Evolutionary conservation across 2,329 filamentous ascomycete genomes (phyloP).

Genomic region (Gnomoniopsis smithogilvyi): DNA sequence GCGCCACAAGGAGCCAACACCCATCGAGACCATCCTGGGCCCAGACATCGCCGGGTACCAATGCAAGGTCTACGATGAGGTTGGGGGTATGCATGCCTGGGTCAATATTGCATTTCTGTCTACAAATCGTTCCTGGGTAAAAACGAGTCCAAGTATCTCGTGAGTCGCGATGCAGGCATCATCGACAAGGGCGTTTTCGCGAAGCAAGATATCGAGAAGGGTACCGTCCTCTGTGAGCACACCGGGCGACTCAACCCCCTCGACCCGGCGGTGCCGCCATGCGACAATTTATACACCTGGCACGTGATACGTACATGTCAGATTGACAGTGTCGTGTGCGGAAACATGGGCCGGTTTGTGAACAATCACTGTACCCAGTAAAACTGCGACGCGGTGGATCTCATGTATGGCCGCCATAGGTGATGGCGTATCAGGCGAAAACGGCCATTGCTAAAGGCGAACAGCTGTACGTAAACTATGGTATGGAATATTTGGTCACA

Average conservation of each 20-base stretch:
- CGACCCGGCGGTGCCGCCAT: not conserved
- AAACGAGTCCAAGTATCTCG: not conserved
- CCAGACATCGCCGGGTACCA: not conserved
- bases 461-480: constrained; percentile 5
- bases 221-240: constrained; percentile 4
- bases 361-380: constrained; percentile 4
- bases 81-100: not conserved
- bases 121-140: not conserved
- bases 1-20: not conserved
- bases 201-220: not conserved
- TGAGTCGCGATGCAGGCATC: not conserved
- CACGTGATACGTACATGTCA: not conserved
- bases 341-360: constrained; percentile 5
- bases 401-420: constrained; percentile 7
- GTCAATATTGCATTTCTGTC: not conserved
- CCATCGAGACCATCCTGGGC: constrained; percentile 1
- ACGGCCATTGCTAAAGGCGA: not conserved
- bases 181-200: constrained; percentile 9
- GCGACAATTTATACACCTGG: not conserved
- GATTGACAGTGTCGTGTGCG: not conserved
- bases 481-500: not conserved
- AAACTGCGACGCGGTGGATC: not conserved
- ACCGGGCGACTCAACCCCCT: not conserved
- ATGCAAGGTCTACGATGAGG: constrained; percentile 1
- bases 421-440: not conserved